Conservation (phyloP, 1,139 yeast genomes). For the Kodamaea plutei region DNA sequence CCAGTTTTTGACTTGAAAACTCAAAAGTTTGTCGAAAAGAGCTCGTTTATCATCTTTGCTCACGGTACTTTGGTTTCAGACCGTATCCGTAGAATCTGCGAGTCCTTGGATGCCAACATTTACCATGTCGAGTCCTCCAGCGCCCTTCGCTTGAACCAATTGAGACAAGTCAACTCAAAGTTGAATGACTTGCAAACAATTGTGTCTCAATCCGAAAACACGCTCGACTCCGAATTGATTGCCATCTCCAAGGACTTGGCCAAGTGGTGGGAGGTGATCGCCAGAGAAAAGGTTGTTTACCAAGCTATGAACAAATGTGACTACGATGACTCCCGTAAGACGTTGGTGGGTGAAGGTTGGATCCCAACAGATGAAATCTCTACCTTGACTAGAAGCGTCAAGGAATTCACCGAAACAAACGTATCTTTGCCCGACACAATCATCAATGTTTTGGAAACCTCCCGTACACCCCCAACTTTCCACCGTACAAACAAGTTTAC, state of each 20-base stretch:
- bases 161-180: constrained; percentile 50
- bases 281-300: constrained; percentile 68
- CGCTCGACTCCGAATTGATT: constrained; percentile 63
- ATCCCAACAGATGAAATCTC: constrained; percentile 58
- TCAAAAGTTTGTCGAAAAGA: constrained; percentile 30
- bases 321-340: constrained; percentile 60
- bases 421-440: constrained; percentile 30
- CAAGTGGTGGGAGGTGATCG: constrained; percentile 65
- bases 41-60: constrained; percentile 43
- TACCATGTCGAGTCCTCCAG: constrained; percentile 33
- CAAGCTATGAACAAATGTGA: constrained; percentile 63
- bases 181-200: constrained; percentile 59
- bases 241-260: constrained; percentile 72
- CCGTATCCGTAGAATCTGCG: constrained; percentile 41
- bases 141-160: constrained; percentile 41
- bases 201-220: constrained; percentile 48
- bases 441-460: constrained; percentile 59
- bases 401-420: constrained; percentile 23
- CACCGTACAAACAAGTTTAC: constrained; percentile 77
- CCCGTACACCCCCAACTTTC: constrained; percentile 73
- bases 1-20: constrained; percentile 42
- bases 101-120: constrained; percentile 43
- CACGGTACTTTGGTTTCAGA: constrained; percentile 42
- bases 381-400: constrained; percentile 32
- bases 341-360: constrained; percentile 79